These are phyloP conservation scores for Macrolepiota albuminosa DNA, from an alignment of 768 basidiomycete species.

Conservation along the genomic window DNA sequence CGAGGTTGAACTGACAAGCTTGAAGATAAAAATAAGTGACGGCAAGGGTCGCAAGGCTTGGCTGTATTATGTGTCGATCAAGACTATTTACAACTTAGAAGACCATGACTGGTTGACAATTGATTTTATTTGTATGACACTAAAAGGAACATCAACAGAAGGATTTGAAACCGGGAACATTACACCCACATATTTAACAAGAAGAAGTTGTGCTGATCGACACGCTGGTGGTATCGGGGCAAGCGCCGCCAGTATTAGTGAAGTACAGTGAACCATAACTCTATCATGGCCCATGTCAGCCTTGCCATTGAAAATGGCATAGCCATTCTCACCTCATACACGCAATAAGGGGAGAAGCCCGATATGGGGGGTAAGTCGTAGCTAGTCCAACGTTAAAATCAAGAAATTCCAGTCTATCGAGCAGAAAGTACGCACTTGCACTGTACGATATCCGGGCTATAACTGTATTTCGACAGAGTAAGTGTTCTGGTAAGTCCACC, in stretches of 20 bases:
- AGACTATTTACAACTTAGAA: not conserved
- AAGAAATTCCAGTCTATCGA: not conserved
- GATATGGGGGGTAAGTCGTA: slow-evolving; percentile 5
- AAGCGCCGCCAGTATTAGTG: slow-evolving; percentile 14
- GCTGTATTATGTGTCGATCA: not conserved
- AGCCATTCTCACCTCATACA: not conserved
- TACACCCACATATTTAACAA: not conserved
- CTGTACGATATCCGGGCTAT: slow-evolving; percentile 1
- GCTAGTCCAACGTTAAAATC: not conserved
- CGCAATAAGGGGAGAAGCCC: slow-evolving; percentile 5
- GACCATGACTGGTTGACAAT: not conserved
- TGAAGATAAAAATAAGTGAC: not conserved
- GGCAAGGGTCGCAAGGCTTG: not conserved
- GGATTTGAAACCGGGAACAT: not conserved
- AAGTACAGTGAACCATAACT: slow-evolving; percentile 5
- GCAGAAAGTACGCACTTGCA: slow-evolving; percentile 9
- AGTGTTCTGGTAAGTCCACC: slow-evolving; percentile 5
- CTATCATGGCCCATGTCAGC: not conserved
- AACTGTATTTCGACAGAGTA: slow-evolving; percentile 8
- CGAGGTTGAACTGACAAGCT: not conserved
- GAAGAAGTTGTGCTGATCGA: not conserved
- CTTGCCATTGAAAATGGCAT: not conserved
- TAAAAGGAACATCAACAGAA: not conserved
- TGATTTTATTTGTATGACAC: not conserved
- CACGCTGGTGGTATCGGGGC: slow-evolving; percentile 5